phyloP scores from a whole-genome alignment of 768 basidiomycete genomes.

The Naematelia encephala region DNA sequence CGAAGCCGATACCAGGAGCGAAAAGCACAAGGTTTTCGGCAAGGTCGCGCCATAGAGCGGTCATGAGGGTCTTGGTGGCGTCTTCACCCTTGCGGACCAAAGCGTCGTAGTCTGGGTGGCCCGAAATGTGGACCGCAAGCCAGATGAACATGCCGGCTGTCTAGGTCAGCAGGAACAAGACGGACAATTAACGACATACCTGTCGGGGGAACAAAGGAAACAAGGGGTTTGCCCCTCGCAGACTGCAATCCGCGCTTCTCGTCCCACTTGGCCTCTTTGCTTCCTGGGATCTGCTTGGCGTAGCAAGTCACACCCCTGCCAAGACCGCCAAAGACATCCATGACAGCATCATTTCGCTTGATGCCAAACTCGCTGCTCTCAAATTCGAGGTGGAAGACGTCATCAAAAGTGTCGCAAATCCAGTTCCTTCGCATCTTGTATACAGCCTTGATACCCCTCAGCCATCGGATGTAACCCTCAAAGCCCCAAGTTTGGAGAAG shows the following conservation, averaged over 20 bases:
- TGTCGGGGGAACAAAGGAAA: slow-evolving; percentile 70
- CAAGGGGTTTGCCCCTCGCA: slow-evolving; percentile 51
- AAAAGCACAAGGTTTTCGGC: slow-evolving; percentile 57
- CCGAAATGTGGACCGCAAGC: slow-evolving; percentile 64
- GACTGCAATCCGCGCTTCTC: slow-evolving; percentile 53
- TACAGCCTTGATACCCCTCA: slow-evolving; percentile 59
- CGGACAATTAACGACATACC: slow-evolving; percentile 24
- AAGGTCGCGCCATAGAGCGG: slow-evolving; percentile 61
- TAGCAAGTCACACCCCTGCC: slow-evolving; percentile 56
- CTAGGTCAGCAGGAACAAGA: slow-evolving; percentile 6
- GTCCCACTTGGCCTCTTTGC: slow-evolving; percentile 39
- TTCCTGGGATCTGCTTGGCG: slow-evolving; percentile 38
- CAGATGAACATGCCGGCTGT: slow-evolving; percentile 74
- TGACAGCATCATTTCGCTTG: slow-evolving; percentile 29
- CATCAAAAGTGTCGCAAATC: slow-evolving; percentile 61
- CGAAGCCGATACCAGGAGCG: slow-evolving; percentile 60
- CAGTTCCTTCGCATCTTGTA: slow-evolving; percentile 50
- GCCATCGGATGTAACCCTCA: slow-evolving; percentile 73
- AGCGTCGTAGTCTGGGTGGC: slow-evolving; percentile 55
- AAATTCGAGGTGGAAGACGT: slow-evolving; percentile 62
- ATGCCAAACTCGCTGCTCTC: slow-evolving; percentile 35
- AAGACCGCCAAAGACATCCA: slow-evolving; percentile 48
- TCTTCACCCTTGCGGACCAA: slow-evolving; percentile 37
- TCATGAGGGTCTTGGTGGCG: slow-evolving; percentile 53
- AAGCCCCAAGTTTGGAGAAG: slow-evolving; percentile 66